These are phyloP conservation scores for Botrytis aclada DNA, from an alignment of 2,329 filamentous ascomycete genomes.

Conservation along the genomic window DNA sequence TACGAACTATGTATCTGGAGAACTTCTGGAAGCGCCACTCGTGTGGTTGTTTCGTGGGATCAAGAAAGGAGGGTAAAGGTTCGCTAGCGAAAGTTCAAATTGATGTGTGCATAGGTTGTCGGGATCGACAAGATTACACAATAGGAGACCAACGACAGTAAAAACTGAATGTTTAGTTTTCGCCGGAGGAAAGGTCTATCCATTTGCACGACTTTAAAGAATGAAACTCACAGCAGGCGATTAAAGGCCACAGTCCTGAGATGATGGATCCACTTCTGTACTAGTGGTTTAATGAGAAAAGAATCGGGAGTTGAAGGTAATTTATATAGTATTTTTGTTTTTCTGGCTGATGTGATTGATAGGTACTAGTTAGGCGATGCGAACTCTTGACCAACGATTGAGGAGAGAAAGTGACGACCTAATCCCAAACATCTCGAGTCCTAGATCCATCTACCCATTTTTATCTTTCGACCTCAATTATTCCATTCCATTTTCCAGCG, in stretches of 20 bases:
- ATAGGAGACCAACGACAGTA: not conserved
- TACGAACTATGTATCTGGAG: too few relatives aligned
- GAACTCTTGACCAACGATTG: not conserved
- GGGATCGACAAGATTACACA: not conserved
- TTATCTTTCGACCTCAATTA: not conserved
- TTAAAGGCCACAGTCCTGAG: not conserved
- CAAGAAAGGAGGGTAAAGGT: accelerated
- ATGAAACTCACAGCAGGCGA: not conserved
- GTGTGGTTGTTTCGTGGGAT: not conserved
- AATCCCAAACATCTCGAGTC: not conserved
- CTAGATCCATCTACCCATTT: not conserved
- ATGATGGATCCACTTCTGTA: not conserved
- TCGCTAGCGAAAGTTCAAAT: not conserved
- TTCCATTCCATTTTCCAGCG: too few relatives aligned
- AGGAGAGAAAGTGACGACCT: not conserved
- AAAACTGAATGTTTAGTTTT: not conserved
- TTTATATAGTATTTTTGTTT: not conserved
- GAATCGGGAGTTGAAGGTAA: not conserved
- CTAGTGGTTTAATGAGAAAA: not conserved
- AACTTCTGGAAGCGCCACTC: too few relatives aligned
- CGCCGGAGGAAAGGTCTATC: not conserved
- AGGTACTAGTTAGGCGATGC: not conserved
- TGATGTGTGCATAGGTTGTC: not conserved
- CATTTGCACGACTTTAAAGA: not conserved
- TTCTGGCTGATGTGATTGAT: too few relatives aligned